Evolutionary conservation across 192 early-diverging fungal genomes (phyloP).

Genomic region (Backusella tarrabulga): DNA sequence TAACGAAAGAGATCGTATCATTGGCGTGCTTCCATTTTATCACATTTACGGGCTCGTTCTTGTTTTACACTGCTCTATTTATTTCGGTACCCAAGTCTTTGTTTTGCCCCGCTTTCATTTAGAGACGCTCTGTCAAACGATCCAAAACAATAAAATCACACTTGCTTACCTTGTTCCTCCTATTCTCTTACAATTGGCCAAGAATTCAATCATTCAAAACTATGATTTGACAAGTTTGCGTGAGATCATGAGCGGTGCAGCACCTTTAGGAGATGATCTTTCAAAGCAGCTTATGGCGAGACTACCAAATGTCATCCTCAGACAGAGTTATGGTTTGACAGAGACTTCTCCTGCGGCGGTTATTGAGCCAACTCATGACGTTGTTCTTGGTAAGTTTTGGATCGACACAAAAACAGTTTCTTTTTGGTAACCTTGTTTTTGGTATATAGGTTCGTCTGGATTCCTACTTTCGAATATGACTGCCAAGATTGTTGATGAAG

Average conservation of each 20-base stretch:
- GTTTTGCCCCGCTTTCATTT: conserved; percentile 65
- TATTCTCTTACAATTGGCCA: conserved; percentile 64
- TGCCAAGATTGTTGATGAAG: conserved; percentile 73
- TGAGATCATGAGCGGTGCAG: conserved; percentile 59
- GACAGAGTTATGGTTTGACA: conserved; percentile 77
- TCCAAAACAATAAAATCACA: conserved; percentile 68
- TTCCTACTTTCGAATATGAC: conserved; percentile 66
- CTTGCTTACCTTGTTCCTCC: conserved; percentile 82
- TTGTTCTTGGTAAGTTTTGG: conserved; percentile 32
- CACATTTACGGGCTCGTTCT: conserved; percentile 13
- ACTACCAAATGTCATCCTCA: conserved; percentile 31
- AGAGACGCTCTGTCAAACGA: conserved; percentile 59
- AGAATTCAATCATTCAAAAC: conserved; percentile 60
- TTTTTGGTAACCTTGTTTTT: neutral
- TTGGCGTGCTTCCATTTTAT: conserved; percentile 30
- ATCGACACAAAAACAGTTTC: neutral
- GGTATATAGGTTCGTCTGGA: conserved; percentile 57
- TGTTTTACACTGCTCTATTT: conserved; percentile 32
- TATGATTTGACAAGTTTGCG: conserved; percentile 61
- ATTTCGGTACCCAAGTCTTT: conserved; percentile 37
- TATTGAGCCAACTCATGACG: conserved; percentile 24
- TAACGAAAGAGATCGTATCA: neutral
- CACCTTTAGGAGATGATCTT: conserved; percentile 59
- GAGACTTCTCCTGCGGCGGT: conserved; percentile 58
- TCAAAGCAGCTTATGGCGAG: conserved; percentile 25